Evolutionary conservation across 2,329 filamentous ascomycete genomes (phyloP).

Genomic region (Botrytis fabae): DNA sequence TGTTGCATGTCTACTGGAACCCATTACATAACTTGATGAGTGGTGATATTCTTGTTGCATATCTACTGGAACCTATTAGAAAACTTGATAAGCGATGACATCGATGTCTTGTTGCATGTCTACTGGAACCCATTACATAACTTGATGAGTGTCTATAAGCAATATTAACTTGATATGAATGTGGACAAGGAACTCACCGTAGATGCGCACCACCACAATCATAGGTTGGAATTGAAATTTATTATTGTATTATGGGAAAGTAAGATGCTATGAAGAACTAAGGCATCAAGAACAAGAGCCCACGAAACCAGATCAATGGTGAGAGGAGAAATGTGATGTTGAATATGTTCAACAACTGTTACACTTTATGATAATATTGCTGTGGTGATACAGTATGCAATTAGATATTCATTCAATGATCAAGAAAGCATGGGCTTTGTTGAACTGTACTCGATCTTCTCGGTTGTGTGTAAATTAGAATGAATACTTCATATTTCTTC

Average conservation of each 20-base stretch:
- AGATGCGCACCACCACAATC: neutral
- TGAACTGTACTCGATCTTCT: neutral
- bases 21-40: too few relatives aligned
- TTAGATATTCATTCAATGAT: accelerated
- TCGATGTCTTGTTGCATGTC: neutral
- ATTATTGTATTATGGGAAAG: neutral
- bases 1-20: too few relatives aligned
- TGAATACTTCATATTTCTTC: neutral
- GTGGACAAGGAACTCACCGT: neutral
- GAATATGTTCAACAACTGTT: neutral
- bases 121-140: accelerated
- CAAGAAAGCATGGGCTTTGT: neutral
- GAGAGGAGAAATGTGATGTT: neutral
- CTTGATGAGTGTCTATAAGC: neutral
- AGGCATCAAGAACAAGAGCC: neutral
- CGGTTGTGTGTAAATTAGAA: neutral
- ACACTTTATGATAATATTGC: neutral
- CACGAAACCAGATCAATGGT: neutral
- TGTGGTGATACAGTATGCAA: neutral
- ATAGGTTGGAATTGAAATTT: neutral
- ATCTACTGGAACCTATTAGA: too few relatives aligned
- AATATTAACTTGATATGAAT: neutral
- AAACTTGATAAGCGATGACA: neutral
- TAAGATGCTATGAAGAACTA: too few relatives aligned
- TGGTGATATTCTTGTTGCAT: too few relatives aligned